A percentile compares a stretch with the other conserved stretches of the same genome.
Conservation (phyloP, 257 asterid species). For the Oldenlandia corymbosa region DNA sequence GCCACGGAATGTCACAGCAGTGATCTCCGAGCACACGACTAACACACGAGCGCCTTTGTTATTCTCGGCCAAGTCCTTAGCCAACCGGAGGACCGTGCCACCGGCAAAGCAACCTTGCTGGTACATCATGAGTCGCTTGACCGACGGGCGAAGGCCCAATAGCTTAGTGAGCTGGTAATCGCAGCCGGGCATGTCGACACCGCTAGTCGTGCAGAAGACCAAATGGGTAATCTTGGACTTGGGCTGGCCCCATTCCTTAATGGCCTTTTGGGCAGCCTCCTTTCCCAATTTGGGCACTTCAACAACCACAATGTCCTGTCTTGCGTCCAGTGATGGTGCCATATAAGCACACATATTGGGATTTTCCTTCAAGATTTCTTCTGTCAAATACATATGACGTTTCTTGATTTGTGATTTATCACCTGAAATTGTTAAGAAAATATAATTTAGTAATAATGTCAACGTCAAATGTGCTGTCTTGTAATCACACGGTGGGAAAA, state of each 20-base stretch:
- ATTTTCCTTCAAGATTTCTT: constrained; percentile 51
- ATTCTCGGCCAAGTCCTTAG: constrained; percentile 78
- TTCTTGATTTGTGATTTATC: constrained; percentile 60
- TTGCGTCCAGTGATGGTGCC: constrained; percentile 66
- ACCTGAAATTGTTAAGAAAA: constrained; percentile 30
- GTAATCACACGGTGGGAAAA: not conserved
- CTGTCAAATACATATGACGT: constrained; percentile 62
- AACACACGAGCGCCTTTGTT: constrained; percentile 59
- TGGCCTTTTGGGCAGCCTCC: constrained; percentile 78
- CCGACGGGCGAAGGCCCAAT: constrained; percentile 63
- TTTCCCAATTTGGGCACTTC: constrained; percentile 80
- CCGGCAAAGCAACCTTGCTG: constrained; percentile 81
- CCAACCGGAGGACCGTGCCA: constrained; percentile 64
- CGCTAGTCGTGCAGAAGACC: constrained; percentile 73
- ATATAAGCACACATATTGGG: constrained; percentile 53
- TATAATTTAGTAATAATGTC: not conserved
- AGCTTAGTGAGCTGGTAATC: constrained; percentile 76
- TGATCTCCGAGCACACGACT: constrained; percentile 62
- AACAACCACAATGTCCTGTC: constrained; percentile 68
- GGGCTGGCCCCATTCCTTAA: constrained; percentile 86
- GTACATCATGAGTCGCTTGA: constrained; percentile 68
- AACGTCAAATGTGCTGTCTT: not conserved
- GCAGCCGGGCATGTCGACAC: constrained; percentile 88
- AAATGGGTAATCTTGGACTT: constrained; percentile 73
- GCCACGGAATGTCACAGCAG: constrained; percentile 56